phyloP scores from a whole-genome alignment of 306 rosid species.

The Cucumis melo region DNA sequence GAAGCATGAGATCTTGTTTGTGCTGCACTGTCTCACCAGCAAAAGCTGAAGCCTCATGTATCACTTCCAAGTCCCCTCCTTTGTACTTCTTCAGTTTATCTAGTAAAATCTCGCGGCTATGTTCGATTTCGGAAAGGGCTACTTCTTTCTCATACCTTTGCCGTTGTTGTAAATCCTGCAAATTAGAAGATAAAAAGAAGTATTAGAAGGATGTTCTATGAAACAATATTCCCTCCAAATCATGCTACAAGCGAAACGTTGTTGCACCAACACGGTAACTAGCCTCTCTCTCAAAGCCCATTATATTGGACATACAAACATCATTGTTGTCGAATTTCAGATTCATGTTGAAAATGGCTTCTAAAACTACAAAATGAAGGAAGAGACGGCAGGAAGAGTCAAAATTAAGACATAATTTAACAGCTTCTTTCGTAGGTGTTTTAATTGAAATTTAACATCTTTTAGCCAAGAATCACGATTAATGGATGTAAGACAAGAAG shows the following conservation, averaged over 20 bases:
- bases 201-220: background rate
- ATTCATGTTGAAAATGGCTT: background rate
- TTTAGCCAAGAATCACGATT: background rate
- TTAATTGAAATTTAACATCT: background rate
- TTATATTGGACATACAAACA: background rate
- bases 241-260: background rate
- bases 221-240: background rate
- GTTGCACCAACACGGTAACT: background rate
- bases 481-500: background rate
- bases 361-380: background rate
- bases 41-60: constrained; percentile 78
- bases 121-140: constrained; percentile 81
- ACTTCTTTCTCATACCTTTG: constrained; percentile 67
- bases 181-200: background rate
- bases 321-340: background rate
- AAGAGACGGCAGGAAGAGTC: background rate
- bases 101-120: constrained; percentile 65
- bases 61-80: constrained; percentile 71
- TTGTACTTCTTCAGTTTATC: constrained; percentile 63
- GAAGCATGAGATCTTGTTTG: constrained; percentile 67
- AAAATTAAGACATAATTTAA: background rate
- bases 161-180: constrained; percentile 61
- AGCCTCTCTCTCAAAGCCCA: background rate
- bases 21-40: constrained; percentile 78
- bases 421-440: background rate